Base-by-base conservation (phyloP, 2,329 filamentous ascomycete genomes). In the Calonectria hongkongensis region DNA sequence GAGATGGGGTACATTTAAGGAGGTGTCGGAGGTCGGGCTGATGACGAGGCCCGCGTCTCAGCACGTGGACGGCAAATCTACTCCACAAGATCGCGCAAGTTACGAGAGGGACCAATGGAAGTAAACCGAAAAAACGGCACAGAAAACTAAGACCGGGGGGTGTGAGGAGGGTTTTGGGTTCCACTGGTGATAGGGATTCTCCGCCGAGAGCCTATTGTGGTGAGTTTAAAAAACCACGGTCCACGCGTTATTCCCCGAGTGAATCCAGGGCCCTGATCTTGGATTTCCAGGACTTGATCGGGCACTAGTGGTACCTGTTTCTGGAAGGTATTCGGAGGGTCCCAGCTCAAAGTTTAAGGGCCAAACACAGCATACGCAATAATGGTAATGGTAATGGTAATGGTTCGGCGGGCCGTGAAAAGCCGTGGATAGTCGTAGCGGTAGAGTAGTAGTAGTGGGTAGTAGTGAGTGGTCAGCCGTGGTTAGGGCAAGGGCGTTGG, bases 1-100 rank as follows among this genome's bases (percentile, higher is more conserved):
- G 54, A 25, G 54, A 60, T 16, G 21, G 21, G 13, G 21, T 28
- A 60, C 33, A 21, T 41, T 16, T 60, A 60, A 28, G 6, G 13
- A 16, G n/a, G n/a, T 36, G 33, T 12, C 12, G 36, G 28, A 3
- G 51, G 51, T 15, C n/a, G 47, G 10, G 21, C 2, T 12, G 47
- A 21, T 5, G 4, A 27, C 47, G 21, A 21, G n/a, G 47, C 21
- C 33, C 33, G 33, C 10, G 7, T 36, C 33, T 36, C 33, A 39
- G 54, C 54, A 60, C 54, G 54, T 60, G 33, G 54, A 41, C 30
- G 36, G 33, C 54, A 39, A 41, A 60, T 2, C 33, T 60, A 25
- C 33, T 39, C 54, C 33, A 60, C 54, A 36, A 5, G 30, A 41
- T 60, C 21, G 54, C 51, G 30, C 30, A n/a, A 33, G 15, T 41